Percentiles rank a stretch among this genome's conserved stretches.
These are phyloP conservation scores for Talaromyces liani DNA, from an alignment of 495 filamentous ascomycete species.

Conservation along the genomic window DNA sequence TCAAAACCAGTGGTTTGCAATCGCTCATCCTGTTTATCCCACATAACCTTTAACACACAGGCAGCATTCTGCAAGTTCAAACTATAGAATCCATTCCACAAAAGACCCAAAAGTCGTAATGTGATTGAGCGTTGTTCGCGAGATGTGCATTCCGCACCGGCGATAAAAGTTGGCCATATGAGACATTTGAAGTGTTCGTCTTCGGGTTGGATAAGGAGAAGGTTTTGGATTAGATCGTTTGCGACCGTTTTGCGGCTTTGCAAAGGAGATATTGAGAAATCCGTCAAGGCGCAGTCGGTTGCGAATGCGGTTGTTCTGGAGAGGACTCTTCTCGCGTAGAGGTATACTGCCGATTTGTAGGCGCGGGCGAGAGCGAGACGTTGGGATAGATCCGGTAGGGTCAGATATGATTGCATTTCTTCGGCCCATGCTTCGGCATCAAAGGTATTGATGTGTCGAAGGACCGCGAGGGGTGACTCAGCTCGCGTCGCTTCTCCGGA, in stretches of 20 bases:
- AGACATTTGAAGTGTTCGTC: constrained; percentile 43
- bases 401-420: constrained; percentile 33
- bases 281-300: constrained; percentile 7
- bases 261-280: constrained; percentile 6
- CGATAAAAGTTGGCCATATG: constrained; percentile 43
- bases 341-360: constrained; percentile 39
- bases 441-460: constrained; percentile 38
- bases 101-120: constrained; percentile 25
- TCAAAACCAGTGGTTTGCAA: constrained; percentile 4
- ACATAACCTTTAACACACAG: constrained; percentile 40
- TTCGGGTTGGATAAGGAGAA: constrained; percentile 26
- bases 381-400: constrained; percentile 28
- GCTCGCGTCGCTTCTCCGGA: constrained; percentile 19
- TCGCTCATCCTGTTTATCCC: constrained; percentile 35
- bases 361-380: constrained; percentile 34
- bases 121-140: constrained; percentile 27
- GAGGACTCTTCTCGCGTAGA: constrained; percentile 38
- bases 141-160: constrained; percentile 35
- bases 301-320: constrained; percentile 19
- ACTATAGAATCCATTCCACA: constrained; percentile 35
- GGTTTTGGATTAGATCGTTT: constrained; percentile 29
- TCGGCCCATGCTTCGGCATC: constrained; percentile 36
- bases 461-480: constrained; percentile 28
- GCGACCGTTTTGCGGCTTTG: constrained; percentile 26
- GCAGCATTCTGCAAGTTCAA: constrained; percentile 41